phyloP scores from a whole-genome alignment of 2,329 filamentous ascomycete genomes.

The Raffaelea arxii region DNA sequence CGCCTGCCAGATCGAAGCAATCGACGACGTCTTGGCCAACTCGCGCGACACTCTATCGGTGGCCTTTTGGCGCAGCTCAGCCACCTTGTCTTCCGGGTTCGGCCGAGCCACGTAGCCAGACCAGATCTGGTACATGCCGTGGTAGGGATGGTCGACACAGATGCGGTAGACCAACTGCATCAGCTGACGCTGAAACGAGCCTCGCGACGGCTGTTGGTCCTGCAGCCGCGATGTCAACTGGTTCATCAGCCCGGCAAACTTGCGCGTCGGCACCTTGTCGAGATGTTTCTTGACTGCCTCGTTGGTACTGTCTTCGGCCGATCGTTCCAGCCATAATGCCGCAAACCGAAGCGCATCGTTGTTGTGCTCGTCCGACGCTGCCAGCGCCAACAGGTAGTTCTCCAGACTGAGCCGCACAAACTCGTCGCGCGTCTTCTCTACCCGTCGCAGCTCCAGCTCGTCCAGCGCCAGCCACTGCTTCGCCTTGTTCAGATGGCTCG shows the following conservation, averaged over 20 bases:
- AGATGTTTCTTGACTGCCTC: constrained; percentile 63
- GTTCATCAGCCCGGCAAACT: constrained; percentile 90
- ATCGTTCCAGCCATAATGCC: constrained; percentile 85
- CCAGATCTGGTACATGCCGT: constrained; percentile 96
- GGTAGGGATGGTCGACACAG: constrained; percentile 87
- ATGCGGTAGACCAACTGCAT: constrained; percentile 69
- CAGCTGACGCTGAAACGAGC: constrained; percentile 67
- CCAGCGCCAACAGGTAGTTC: constrained; percentile 81
- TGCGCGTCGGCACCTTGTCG: constrained; percentile 69
- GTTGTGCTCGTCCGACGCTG: constrained; percentile 78
- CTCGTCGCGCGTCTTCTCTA: constrained; percentile 65
- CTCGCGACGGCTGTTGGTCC: constrained; percentile 51
- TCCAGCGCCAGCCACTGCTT: constrained; percentile 86
- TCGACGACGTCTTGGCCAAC: constrained; percentile 44
- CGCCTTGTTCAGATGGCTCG: constrained; percentile 58
- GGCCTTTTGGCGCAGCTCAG: constrained; percentile 63
- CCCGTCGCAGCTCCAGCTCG: constrained; percentile 71
- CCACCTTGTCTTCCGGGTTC: constrained; percentile 63
- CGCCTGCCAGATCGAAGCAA: constrained; percentile 52
- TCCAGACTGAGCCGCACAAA: constrained; percentile 85
- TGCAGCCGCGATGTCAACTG: constrained; percentile 91
- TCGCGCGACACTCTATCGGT: constrained; percentile 58
- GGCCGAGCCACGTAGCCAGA: constrained; percentile 63
- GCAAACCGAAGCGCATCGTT: constrained; percentile 88
- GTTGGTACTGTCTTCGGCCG: constrained; percentile 67